A percentile compares a stretch with the other conserved stretches of the same genome.
Evolutionary conservation across 495 filamentous ascomycete species (phyloP).

Genomic region (Trichoderma asperelloides): DNA sequence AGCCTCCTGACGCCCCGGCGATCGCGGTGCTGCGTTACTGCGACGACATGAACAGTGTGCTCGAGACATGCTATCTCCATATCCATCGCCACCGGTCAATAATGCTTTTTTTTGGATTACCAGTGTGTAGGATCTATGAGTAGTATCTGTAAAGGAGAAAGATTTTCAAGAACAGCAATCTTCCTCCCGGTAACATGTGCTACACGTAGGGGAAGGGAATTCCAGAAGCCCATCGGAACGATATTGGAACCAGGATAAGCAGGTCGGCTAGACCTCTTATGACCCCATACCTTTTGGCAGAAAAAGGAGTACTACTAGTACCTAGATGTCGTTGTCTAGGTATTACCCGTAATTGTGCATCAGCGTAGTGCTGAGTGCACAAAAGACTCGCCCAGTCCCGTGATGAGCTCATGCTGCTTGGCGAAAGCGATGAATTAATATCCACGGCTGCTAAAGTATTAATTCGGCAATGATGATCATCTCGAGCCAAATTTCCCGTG

Average conservation of each 20-base stretch:
- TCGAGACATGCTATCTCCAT: too few relatives aligned
- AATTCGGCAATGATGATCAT: too few relatives aligned
- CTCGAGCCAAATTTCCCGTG: too few relatives aligned
- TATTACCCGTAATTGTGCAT: not conserved
- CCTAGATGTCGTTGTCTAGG: not conserved
- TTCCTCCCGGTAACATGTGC: too few relatives aligned
- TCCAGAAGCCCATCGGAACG: not conserved
- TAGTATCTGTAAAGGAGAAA: too few relatives aligned
- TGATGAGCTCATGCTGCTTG: too few relatives aligned
- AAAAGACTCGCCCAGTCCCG: not conserved
- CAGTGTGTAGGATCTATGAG: too few relatives aligned
- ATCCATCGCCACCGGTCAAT: not conserved
- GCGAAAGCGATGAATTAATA: too few relatives aligned
- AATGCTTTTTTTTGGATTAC: not conserved
- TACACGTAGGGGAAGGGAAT: not conserved
- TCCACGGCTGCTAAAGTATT: too few relatives aligned
- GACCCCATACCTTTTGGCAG: not conserved
- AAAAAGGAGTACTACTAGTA: not conserved
- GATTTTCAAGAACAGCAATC: too few relatives aligned
- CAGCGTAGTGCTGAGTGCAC: not conserved
- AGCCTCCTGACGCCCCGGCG: constrained; percentile 7
- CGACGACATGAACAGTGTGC: not conserved
- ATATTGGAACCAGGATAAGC: not conserved
- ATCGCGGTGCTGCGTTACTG: not conserved
- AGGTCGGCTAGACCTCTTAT: not conserved